Base-by-base conservation (phyloP, 202 grass and related monocot species). In the Thinopyrum obtusiflorum region DNA sequence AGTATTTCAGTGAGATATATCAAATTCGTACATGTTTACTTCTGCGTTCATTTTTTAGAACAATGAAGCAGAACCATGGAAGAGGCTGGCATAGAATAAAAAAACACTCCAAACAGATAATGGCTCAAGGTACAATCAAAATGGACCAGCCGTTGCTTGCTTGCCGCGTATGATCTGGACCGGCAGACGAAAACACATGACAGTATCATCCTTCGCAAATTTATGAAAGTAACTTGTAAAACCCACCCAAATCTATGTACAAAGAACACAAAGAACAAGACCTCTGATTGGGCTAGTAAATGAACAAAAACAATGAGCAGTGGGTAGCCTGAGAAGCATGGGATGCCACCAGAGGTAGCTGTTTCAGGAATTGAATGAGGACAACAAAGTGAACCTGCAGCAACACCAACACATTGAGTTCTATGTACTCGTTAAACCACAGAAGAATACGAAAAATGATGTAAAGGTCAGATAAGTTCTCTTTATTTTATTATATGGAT, bases 351-450 rank as follows among this genome's bases (percentile, higher is more conserved):
- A 49, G 42, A 77, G 91, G 91, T 55, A 88, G 89, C 37, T 88
- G 88, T 84, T 89, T 92, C 66, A 93, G 95, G 47, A 98, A 95
- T 39, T 89, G 82, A 79, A 91, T 81, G 27, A 91, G 86, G 70
- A 91, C 86, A 20, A 77, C 84, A 89, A 98, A 90, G 76, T 94
- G 88, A 89, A 88, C 88, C 91, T 98, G 88, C 74, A 81, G 69
- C 24, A 51, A 65, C 37, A 92, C 27, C 24, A 51, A 65, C 37
- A 92, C 27, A 88, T 85, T 78, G 66, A 1, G 24, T 66, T 73
- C 5, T 36, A 8, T 62, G 21, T 83, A 83, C 25, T 51, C 21
- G 0, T 61, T 42, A 83, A 60, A 55, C 37, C 31, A 83, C 8
- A 27, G 31, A 62, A 78, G 28, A 63, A 49, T 36, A 29, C 39